Evolutionary conservation across 2,329 filamentous ascomycete species (phyloP), one percentile per base, ranked within the genome.

Genomic region (Geosmithia flava): DNA sequence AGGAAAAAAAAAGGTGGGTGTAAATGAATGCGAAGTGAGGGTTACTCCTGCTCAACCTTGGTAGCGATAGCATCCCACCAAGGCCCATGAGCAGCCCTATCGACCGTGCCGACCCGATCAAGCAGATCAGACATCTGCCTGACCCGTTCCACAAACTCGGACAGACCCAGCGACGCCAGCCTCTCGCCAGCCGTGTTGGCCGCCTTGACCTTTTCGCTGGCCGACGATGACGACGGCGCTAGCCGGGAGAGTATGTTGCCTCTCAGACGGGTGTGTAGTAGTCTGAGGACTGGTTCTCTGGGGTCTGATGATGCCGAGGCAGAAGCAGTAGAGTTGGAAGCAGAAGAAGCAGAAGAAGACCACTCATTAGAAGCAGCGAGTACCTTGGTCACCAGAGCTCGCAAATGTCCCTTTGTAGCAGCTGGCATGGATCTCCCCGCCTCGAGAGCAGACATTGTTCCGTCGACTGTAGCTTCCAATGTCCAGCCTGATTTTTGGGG

Each of bases 51-150:
- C 53, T 71, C 70, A 23, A 78, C 69, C 59, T 74, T 76, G 52
- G 72, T 71, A 0, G 79, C 76, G 52, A 86, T 74, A 44, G 71
- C 66, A 62, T 87, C 83, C 71, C 86, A 89, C 82, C 83, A 87
- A 42, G 67, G 58, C 13, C 77, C 77, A 62, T 88, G 85, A 7
- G 78, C 74, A 51, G 78, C 80, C 52, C 81, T 73, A 59, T 89
- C 85, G 5, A 88, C 80, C 4, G 68, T 68, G 15, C 81, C 80
- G 3, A 88, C 73, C 58, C 75, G 75, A 42, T 76, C 73, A 51
- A 89, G 65, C 57, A 82, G 71, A 33, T 87, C 83, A 7, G 85
- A 80, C 55, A 89, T 81, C 45, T 79, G 78, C 30, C 81, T 72
- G 15, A 89, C 79, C 51, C 75, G 77, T 27, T 78, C 75, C 16